phyloP scores from a whole-genome alignment of 495 filamentous ascomycete species.

The Neurospora intermedia region DNA sequence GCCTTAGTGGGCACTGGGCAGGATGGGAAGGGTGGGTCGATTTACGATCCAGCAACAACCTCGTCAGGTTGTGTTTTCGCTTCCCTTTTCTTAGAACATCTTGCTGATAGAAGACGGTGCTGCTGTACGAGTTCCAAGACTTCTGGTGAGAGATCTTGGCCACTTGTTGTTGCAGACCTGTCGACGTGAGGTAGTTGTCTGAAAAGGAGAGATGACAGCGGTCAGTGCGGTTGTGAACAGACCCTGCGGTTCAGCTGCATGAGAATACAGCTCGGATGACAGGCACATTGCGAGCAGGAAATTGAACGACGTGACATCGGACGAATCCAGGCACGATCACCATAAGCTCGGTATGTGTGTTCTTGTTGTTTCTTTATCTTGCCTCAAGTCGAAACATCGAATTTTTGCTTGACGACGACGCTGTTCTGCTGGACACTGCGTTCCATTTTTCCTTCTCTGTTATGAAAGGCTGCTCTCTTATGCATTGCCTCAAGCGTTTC shows the following conservation, averaged over 20 bases:
- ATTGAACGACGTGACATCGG: background rate
- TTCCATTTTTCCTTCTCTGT: background rate
- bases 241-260: background rate
- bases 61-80: background rate
- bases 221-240: background rate
- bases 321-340: background rate
- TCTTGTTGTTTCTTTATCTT: background rate
- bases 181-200: background rate
- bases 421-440: background rate
- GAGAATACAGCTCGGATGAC: background rate
- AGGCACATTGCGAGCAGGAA: background rate
- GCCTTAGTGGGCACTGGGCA: background rate
- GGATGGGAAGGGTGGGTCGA: background rate
- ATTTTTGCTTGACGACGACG: background rate
- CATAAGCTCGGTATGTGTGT: background rate
- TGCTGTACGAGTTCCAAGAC: background rate
- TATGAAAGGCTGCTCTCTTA: background rate
- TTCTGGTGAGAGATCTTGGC: background rate
- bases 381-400: background rate
- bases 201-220: background rate
- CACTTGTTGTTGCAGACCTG: background rate
- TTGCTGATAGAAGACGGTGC: background rate
- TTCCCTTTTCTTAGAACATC: background rate
- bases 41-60: background rate
- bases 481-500: background rate